phyloP scores from a whole-genome alignment of 2,329 filamentous ascomycete species.

The Scedosporium aurantiacum region DNA sequence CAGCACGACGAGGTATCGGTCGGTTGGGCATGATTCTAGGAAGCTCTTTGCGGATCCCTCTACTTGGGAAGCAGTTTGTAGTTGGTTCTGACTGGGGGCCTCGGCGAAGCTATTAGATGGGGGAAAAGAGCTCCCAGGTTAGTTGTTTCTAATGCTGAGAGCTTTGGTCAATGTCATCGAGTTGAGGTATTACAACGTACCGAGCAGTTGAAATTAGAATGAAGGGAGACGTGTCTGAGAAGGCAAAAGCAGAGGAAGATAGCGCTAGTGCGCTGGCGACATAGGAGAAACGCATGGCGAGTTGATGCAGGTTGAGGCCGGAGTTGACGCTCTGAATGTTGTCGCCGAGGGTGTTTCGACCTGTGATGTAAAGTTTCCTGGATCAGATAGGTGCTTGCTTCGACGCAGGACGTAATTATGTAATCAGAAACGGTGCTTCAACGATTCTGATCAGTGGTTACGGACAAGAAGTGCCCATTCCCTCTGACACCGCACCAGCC shows the following conservation, averaged over 20 bases:
- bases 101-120: conserved; percentile 21
- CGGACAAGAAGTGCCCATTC: too few relatives aligned
- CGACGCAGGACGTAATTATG: not conserved
- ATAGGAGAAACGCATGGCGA: conserved; percentile 42
- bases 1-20: conserved; percentile 65
- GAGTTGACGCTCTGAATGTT: not conserved
- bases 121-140: conserved; percentile 13
- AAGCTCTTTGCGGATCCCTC: conserved; percentile 32
- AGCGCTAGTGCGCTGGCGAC: conserved; percentile 40
- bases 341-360: conserved; percentile 1
- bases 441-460: not conserved
- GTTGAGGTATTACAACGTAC: conserved; percentile 39
- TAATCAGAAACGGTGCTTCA: too few relatives aligned
- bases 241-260: conserved; percentile 54
- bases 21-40: conserved; percentile 59
- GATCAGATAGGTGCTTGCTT: too few relatives aligned
- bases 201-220: conserved; percentile 73
- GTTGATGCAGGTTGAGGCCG: not conserved
- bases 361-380: not conserved
- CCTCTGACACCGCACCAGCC: not conserved
- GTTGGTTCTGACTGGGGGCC: conserved; percentile 23
- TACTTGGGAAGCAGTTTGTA: conserved; percentile 35
- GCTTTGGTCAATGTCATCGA: not conserved
- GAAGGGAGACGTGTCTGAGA: conserved; percentile 81
- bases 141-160: not conserved